Conservation (phyloP, 306 rosid genomes). For the barrel medic (Medicago truncatula) region DNA sequence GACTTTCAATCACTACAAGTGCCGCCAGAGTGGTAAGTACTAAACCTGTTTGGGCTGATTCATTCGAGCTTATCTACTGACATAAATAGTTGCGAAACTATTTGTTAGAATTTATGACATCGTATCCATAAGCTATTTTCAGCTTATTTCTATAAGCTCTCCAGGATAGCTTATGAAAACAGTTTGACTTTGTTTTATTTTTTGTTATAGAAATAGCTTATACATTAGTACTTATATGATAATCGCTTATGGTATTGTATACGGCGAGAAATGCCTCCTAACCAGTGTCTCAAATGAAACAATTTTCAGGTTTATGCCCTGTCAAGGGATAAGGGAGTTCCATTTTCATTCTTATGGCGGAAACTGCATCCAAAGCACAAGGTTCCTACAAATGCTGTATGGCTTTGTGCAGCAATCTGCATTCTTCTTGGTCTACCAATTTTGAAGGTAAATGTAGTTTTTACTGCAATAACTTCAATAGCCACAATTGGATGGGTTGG, state of each 20-base stretch:
- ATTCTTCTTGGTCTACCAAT: conserved; percentile 85
- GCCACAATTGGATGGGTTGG: conserved; percentile 91
- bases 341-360: conserved; percentile 72
- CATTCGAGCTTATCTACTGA: neutral
- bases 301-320: conserved; percentile 77
- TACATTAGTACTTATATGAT: neutral
- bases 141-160: too few relatives aligned
- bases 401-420: conserved; percentile 87
- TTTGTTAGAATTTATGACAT: neutral
- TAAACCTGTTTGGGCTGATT: neutral
- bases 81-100: neutral
- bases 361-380: conserved; percentile 73
- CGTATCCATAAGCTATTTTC: neutral
- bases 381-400: conserved; percentile 87
- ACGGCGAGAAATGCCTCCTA: conserved; percentile 7
- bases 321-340: conserved; percentile 82
- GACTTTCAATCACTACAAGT: conserved; percentile 85
- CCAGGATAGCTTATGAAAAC: too few relatives aligned
- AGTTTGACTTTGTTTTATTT: neutral
- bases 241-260: too few relatives aligned
- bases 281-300: conserved; percentile 7
- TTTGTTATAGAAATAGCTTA: neutral
- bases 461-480: conserved; percentile 80
- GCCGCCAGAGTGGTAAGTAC: conserved; percentile 73
- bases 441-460: conserved; percentile 71